These are phyloP conservation scores for Cryphonectria naterciae DNA, from an alignment of 2,329 filamentous ascomycete species.

Conservation along the genomic window DNA sequence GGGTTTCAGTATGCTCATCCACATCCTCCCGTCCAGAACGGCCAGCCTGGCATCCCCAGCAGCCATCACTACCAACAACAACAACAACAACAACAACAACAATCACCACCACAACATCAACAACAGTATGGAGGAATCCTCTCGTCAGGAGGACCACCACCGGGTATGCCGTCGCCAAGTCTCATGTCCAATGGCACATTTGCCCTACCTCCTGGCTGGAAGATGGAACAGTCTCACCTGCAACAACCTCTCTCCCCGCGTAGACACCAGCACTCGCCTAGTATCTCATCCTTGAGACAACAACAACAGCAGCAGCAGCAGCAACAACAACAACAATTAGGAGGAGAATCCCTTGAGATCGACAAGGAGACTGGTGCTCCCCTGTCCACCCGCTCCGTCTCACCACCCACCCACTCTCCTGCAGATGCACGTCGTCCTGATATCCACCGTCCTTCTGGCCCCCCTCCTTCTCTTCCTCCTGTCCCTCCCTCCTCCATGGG, in stretches of 20 bases:
- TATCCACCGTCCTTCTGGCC: slow-evolving; percentile 23
- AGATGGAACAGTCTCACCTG: slow-evolving; percentile 58
- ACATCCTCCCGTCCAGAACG: neutral
- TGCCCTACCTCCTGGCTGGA: slow-evolving; percentile 52
- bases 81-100: slow-evolving; percentile 9
- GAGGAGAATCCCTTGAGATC: slow-evolving; percentile 42
- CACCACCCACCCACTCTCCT: slow-evolving; percentile 30
- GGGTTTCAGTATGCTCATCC: slow-evolving; percentile 12
- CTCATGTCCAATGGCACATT: slow-evolving; percentile 39
- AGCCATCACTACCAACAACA: slow-evolving; percentile 8
- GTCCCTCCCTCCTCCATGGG: slow-evolving; percentile 9
- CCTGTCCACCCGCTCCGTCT: slow-evolving; percentile 28
- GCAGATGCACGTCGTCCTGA: slow-evolving; percentile 29
- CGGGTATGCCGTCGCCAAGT: slow-evolving; percentile 32
- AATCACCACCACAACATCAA: slow-evolving; percentile 11
- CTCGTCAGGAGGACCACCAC: slow-evolving; percentile 30
- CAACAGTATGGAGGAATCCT: slow-evolving; percentile 17
- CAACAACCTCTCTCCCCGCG: slow-evolving; percentile 52
- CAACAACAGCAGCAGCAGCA: slow-evolving; percentile 33
- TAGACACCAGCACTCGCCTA: slow-evolving; percentile 41
- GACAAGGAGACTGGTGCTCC: slow-evolving; percentile 57
- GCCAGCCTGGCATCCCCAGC: neutral
- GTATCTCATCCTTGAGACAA: slow-evolving; percentile 33
- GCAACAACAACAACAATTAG: slow-evolving; percentile 33
- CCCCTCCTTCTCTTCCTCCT: neutral